Evolutionary conservation across 176 grass and related monocot species (phyloP).

Genomic region (Coix lacrymajobi): DNA sequence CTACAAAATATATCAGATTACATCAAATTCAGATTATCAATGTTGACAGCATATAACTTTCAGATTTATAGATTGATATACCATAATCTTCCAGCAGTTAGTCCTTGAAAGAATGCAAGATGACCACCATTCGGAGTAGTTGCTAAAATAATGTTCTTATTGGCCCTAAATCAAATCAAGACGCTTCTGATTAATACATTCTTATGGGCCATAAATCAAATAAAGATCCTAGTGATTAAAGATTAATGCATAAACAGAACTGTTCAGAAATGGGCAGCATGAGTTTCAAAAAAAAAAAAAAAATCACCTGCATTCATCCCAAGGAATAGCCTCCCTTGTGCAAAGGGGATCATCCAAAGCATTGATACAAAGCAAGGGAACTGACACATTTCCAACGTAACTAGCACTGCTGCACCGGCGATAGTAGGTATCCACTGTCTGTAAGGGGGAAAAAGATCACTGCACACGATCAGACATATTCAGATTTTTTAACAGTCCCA

Average conservation of each 20-base stretch:
- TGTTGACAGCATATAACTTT: slow-evolving; percentile 8
- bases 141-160: slow-evolving; percentile 93
- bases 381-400: slow-evolving; percentile 69
- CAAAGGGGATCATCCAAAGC: slow-evolving; percentile 97
- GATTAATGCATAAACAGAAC: not conserved
- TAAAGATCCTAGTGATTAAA: slow-evolving; percentile 7
- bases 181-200: slow-evolving; percentile 22
- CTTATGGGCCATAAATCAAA: slow-evolving; percentile 66
- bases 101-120: slow-evolving; percentile 89
- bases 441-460: slow-evolving; percentile 12
- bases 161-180: slow-evolving; percentile 59
- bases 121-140: slow-evolving; percentile 91
- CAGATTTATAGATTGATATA: slow-evolving; percentile 22
- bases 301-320: slow-evolving; percentile 91
- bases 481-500: slow-evolving; percentile 12
- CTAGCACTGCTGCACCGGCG: slow-evolving; percentile 80
- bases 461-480: slow-evolving; percentile 3
- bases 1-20: slow-evolving; percentile 43
- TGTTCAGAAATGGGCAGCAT: not conserved
- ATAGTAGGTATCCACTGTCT: slow-evolving; percentile 99
- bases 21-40: not conserved
- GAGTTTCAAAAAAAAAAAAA: slow-evolving; percentile 15
- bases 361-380: slow-evolving; percentile 86
- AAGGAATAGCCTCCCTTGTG: slow-evolving; percentile 94
- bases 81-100: slow-evolving; percentile 76